Evolutionary conservation across 306 rosid species (phyloP).

Genomic region (Gleditsia sinensis): DNA sequence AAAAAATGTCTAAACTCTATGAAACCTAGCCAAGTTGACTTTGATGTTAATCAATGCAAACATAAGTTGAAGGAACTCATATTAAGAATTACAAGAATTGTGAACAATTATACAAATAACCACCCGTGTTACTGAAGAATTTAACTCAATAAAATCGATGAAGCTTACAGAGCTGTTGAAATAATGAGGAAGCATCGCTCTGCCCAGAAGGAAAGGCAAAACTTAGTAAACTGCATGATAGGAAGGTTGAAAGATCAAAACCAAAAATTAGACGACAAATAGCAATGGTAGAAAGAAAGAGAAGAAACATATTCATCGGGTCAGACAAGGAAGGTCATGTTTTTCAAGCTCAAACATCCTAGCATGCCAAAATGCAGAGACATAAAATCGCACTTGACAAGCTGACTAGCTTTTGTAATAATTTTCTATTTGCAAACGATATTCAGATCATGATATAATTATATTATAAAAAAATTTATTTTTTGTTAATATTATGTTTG

Average conservation of each 20-base stretch:
- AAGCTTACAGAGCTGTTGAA: not conserved
- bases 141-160: not conserved
- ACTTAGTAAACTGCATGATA: not conserved
- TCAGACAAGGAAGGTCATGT: constrained; percentile 17
- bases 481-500: too few relatives aligned
- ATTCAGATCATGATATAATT: too few relatives aligned
- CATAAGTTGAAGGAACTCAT: not conserved
- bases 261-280: not conserved
- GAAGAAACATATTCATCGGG: not conserved
- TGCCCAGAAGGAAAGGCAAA: constrained; percentile 9
- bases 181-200: constrained; percentile 13
- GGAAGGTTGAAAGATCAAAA: not conserved
- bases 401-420: constrained; percentile 10
- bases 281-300: not conserved
- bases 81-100: not conserved
- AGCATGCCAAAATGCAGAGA: too few relatives aligned
- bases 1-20: too few relatives aligned
- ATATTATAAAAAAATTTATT: too few relatives aligned
- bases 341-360: not conserved
- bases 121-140: not conserved
- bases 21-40: constrained; percentile 23
- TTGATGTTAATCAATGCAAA: constrained; percentile 22
- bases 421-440: too few relatives aligned
- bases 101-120: not conserved
- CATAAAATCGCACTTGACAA: constrained; percentile 5